Evolutionary conservation across 2,329 filamentous ascomycete species (phyloP).

Genomic region (Calonectria crousiana): DNA sequence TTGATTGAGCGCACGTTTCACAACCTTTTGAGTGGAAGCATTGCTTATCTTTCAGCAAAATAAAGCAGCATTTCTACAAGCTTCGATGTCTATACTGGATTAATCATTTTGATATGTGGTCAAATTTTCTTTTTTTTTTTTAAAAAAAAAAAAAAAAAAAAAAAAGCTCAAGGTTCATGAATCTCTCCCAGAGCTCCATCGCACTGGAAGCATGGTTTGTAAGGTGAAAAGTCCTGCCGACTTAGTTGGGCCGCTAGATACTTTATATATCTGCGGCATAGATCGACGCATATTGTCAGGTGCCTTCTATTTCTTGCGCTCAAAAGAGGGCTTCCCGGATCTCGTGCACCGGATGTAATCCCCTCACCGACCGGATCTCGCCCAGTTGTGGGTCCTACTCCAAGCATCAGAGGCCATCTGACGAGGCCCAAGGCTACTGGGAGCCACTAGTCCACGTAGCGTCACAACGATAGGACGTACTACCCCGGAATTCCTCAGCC

Average conservation of each 20-base stretch:
- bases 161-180: not conserved
- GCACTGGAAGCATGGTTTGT: not conserved
- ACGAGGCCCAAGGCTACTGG: not conserved
- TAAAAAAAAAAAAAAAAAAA: not conserved
- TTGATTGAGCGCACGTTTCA: not conserved
- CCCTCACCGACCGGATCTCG: not conserved
- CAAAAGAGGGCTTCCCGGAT: not conserved
- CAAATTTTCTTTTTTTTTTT: not conserved
- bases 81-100: not conserved
- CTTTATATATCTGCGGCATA: not conserved
- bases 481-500: conserved; percentile 26
- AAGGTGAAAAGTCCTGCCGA: not conserved
- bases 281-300: not conserved
- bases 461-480: not conserved
- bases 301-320: too few relatives aligned
- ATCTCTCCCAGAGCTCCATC: not conserved
- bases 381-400: not conserved
- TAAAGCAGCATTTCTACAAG: not conserved
- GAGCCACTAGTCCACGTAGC: not conserved
- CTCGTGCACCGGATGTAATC: not conserved
- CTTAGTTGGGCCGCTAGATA: not conserved
- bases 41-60: not conserved
- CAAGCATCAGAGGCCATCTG: not conserved
- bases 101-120: not conserved
- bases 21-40: not conserved